Percentiles rank a stretch among this genome's conserved stretches.
These are phyloP conservation scores for Entomortierella beljakovae DNA, from an alignment of 192 early-diverging fungal species.

Conservation along the genomic window DNA sequence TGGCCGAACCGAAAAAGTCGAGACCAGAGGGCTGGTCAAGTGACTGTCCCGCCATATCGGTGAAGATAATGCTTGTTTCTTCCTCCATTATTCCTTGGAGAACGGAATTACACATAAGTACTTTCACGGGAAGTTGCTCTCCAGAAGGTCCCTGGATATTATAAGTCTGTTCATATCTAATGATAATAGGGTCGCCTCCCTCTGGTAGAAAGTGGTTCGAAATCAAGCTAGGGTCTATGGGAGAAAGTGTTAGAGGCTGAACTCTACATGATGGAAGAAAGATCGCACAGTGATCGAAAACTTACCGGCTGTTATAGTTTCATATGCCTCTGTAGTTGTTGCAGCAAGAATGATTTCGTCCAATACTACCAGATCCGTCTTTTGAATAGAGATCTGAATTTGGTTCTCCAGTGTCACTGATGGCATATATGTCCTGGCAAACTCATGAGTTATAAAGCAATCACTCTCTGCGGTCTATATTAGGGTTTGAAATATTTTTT, in stretches of 20 bases:
- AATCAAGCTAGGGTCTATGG: conserved; percentile 41
- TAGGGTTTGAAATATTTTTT: neutral
- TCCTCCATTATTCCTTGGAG: conserved; percentile 70
- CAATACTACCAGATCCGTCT: conserved; percentile 62
- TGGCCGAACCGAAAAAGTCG: conserved; percentile 38
- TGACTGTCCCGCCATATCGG: conserved; percentile 55
- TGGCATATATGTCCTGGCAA: conserved; percentile 36
- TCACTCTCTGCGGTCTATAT: conserved; percentile 32
- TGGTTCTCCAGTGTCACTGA: conserved; percentile 23
- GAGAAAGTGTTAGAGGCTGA: neutral
- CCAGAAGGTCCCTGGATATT: conserved; percentile 38
- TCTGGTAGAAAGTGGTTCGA: conserved; percentile 35
- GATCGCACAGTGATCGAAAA: neutral
- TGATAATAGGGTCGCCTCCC: conserved; percentile 39
- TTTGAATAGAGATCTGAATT: conserved; percentile 45
- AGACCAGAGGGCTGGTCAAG: conserved; percentile 6
- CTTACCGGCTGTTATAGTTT: conserved; percentile 37
- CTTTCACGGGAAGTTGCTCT: conserved; percentile 44
- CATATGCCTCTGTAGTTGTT: conserved; percentile 62
- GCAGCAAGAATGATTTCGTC: conserved; percentile 75
- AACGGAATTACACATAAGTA: conserved; percentile 73
- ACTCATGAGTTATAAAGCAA: conserved; percentile 45
- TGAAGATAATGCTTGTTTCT: conserved; percentile 66
- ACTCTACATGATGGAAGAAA: neutral
- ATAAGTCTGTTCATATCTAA: conserved; percentile 55